Evolutionary conservation across 1,139 yeast genomes (phyloP).

Genomic region (Zygosaccharomyces sapae): DNA sequence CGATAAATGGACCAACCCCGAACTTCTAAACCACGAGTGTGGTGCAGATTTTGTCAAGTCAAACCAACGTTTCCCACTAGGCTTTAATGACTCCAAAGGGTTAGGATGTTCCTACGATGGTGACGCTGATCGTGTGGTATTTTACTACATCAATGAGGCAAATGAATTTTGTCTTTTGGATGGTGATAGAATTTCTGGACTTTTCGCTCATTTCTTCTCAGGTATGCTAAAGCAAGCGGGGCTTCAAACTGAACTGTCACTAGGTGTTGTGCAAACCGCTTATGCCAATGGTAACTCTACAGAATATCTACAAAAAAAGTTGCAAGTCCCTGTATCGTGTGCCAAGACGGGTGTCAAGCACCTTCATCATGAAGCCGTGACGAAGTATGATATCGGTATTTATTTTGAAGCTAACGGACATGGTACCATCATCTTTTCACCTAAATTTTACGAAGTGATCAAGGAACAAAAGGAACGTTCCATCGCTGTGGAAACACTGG

Average conservation of each 20-base stretch:
- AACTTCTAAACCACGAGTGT: constrained; percentile 65
- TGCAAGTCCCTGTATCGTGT: constrained; percentile 76
- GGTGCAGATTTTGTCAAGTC: constrained; percentile 98
- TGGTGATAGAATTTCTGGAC: constrained; percentile 90
- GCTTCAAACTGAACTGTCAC: constrained; percentile 40
- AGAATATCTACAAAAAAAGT: constrained; percentile 54
- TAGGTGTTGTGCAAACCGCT: constrained; percentile 96
- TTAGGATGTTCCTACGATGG: constrained; percentile 90
- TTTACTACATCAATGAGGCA: constrained; percentile 57
- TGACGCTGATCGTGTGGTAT: constrained; percentile 92
- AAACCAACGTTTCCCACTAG: constrained; percentile 70
- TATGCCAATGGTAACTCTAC: constrained; percentile 96
- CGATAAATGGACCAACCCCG: constrained; percentile 52
- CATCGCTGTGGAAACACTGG: constrained; percentile 49
- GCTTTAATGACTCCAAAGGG: constrained; percentile 40
- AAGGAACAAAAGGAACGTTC: constrained; percentile 37
- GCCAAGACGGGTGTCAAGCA: constrained; percentile 97
- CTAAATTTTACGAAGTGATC: constrained; percentile 44
- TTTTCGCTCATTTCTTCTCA: constrained; percentile 67
- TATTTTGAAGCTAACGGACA: constrained; percentile 99
- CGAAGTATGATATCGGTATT: constrained; percentile 80
- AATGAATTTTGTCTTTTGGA: constrained; percentile 67
- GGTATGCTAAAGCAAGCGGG: constrained; percentile 46
- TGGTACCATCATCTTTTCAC: constrained; percentile 85
- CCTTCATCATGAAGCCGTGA: constrained; percentile 83